Conservation (phyloP, 257 asterid genomes). For the Solanum dulcamara region DNA sequence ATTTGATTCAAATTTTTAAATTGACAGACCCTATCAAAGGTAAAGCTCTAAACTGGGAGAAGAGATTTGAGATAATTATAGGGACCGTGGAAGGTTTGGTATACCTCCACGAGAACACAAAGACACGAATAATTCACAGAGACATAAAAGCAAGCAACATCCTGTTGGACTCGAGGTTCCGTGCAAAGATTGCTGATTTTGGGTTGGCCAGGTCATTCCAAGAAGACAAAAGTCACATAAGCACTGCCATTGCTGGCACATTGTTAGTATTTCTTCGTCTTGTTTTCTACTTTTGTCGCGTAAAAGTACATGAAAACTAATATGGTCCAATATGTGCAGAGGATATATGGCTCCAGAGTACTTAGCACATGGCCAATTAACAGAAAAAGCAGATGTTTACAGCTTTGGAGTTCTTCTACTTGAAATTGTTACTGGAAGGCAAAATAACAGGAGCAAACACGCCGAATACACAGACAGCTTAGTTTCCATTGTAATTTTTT, state of each 20-base stretch:
- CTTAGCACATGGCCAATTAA: slow-evolving; percentile 28
- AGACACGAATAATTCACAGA: slow-evolving; percentile 25
- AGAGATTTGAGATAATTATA: slow-evolving; percentile 28
- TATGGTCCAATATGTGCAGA: background rate
- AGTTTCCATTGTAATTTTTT: slow-evolving; percentile 17
- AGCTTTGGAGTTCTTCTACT: slow-evolving; percentile 28
- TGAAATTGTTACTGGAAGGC: slow-evolving; percentile 26
- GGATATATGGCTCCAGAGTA: slow-evolving; percentile 46
- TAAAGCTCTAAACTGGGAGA: slow-evolving; percentile 33
- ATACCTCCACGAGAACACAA: slow-evolving; percentile 33
- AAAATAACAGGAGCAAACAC: slow-evolving; percentile 24
- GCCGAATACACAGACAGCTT: slow-evolving; percentile 25
- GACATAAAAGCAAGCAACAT: slow-evolving; percentile 39
- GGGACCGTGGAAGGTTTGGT: slow-evolving; percentile 32
- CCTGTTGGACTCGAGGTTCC: slow-evolving; percentile 24
- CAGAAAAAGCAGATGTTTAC: slow-evolving; percentile 34
- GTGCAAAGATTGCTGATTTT: slow-evolving; percentile 36
- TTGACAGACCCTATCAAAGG: slow-evolving; percentile 21
- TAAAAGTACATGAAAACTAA: background rate
- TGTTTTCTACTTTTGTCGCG: background rate
- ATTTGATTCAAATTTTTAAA: background rate
- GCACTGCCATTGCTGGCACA: slow-evolving; percentile 41
- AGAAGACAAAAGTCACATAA: slow-evolving; percentile 40
- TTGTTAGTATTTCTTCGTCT: slow-evolving; percentile 7
- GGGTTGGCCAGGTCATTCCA: slow-evolving; percentile 40